These are phyloP conservation scores for Kluyveromyces sp. DNA, from an alignment of 1,139 yeast genomes.

Conservation along the genomic window DNA sequence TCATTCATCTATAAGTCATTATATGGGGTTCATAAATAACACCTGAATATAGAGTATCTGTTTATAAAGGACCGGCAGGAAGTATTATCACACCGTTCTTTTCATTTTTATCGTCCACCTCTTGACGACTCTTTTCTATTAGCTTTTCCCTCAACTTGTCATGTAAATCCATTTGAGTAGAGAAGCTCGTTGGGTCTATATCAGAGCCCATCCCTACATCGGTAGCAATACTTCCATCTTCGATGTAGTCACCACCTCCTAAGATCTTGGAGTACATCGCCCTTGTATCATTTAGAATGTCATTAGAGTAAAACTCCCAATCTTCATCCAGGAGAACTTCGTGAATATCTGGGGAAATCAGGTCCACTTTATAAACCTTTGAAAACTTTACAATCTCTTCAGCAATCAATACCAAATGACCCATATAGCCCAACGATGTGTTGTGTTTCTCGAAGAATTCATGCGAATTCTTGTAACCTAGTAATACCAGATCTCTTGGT, in stretches of 20 bases:
- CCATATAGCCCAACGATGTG: conserved; percentile 90
- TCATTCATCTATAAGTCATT: conserved; percentile 3
- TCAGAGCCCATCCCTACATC: conserved; percentile 1
- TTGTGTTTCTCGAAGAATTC: conserved; percentile 59
- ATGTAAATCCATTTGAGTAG: conserved; percentile 32
- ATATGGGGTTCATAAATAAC: background rate
- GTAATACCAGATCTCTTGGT: conserved; percentile 70
- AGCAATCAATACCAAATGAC: conserved; percentile 89
- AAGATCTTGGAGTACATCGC: conserved; percentile 90
- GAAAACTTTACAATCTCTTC: conserved; percentile 96
- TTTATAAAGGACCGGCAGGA: conserved; percentile 16
- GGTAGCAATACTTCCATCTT: conserved; percentile 21
- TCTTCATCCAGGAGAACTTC: conserved; percentile 39
- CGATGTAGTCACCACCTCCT: conserved; percentile 47
- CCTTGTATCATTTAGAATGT: conserved; percentile 80
- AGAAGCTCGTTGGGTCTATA: conserved; percentile 12
- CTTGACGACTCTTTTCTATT: conserved; percentile 23
- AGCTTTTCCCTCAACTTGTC: conserved; percentile 26
- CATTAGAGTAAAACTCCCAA: conserved; percentile 83
- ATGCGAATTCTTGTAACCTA: conserved; percentile 73
- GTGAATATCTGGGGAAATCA: conserved; percentile 33
- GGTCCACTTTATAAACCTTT: conserved; percentile 31
- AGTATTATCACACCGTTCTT: conserved; percentile 31
- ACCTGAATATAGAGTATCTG: conserved; percentile 4
- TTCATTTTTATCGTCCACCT: conserved; percentile 24